These are phyloP conservation scores for Fusarium sp. DNA, from an alignment of 2,329 filamentous ascomycete species.

Conservation along the genomic window DNA sequence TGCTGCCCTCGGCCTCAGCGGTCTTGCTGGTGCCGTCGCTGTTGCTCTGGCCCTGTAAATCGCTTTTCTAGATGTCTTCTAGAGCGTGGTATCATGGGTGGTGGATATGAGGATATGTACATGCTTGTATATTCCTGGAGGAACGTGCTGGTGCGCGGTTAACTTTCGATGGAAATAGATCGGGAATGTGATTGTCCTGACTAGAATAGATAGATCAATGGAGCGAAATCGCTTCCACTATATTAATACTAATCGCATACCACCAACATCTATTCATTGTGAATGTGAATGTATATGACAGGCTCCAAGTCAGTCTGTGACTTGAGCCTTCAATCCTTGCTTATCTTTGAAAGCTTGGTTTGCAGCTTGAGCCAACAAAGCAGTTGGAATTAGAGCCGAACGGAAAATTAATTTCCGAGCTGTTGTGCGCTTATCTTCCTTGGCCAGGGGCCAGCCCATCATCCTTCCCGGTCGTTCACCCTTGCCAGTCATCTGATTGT, in stretches of 20 bases:
- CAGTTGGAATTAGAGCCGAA: not conserved
- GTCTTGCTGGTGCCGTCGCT: constrained; percentile 45
- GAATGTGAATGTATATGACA: not conserved
- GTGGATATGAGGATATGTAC: constrained; percentile 27
- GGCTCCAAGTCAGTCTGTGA: not conserved
- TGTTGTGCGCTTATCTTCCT: constrained; percentile 5
- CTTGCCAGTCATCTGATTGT: constrained; percentile 21
- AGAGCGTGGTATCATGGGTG: constrained; percentile 3
- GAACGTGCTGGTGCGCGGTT: constrained; percentile 45
- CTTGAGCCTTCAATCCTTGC: constrained; percentile 6
- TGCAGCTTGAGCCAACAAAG: not conserved
- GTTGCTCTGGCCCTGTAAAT: constrained; percentile 48
- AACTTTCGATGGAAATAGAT: constrained; percentile 46
- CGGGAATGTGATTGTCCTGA: constrained; percentile 33
- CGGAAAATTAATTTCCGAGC: constrained; percentile 9
- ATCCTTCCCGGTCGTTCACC: constrained; percentile 9
- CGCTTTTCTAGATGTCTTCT: not conserved
- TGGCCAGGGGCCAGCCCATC: constrained; percentile 1
- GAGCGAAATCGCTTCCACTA: constrained; percentile 43
- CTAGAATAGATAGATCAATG: constrained; percentile 43
- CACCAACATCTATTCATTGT: constrained; percentile 16
- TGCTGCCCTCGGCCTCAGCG: constrained; percentile 41
- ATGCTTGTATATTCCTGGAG: constrained; percentile 28
- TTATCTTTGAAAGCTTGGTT: constrained; percentile 3
- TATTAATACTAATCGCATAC: constrained; percentile 50